Evolutionary conservation across 1,284 basidiomycete genomes (phyloP).

Genomic region (Fomitopsis palustris): DNA sequence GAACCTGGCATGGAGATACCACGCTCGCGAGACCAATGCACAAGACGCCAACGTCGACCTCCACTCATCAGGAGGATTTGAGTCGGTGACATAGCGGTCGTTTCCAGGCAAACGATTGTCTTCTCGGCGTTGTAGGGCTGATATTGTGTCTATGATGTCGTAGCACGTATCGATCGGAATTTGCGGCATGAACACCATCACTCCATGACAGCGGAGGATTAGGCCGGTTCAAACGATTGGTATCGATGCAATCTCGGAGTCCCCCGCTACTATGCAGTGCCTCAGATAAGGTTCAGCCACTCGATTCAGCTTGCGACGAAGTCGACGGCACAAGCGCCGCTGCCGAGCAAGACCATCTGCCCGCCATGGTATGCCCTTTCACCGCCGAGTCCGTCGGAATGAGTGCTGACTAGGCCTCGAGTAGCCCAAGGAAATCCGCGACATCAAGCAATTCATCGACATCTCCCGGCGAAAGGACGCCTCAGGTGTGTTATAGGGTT

Average conservation of each 20-base stretch:
- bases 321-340: background rate
- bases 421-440: conserved; percentile 96
- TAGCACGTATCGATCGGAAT: too few species aligned
- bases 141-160: too few species aligned
- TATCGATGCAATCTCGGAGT: background rate
- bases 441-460: conserved; percentile 99
- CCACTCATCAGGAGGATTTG: too few species aligned
- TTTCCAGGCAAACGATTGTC: too few species aligned
- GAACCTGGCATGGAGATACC: too few species aligned
- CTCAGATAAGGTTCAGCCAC: conserved; percentile 6
- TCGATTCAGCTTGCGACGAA: background rate
- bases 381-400: background rate
- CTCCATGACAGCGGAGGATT: too few species aligned
- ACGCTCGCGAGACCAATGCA: too few species aligned
- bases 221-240: too few species aligned
- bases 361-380: conserved; percentile 24
- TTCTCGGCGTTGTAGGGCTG: too few species aligned
- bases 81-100: too few species aligned
- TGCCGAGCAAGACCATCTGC: conserved; percentile 17
- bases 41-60: too few species aligned
- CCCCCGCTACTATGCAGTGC: conserved; percentile 6
- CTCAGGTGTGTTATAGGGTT: conserved; percentile 48
- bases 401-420: background rate
- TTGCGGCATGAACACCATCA: too few species aligned
- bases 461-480: conserved; percentile 91